Conservation (phyloP, 2,329 filamentous ascomycete genomes). For the Cryphonectria naterciae region DNA sequence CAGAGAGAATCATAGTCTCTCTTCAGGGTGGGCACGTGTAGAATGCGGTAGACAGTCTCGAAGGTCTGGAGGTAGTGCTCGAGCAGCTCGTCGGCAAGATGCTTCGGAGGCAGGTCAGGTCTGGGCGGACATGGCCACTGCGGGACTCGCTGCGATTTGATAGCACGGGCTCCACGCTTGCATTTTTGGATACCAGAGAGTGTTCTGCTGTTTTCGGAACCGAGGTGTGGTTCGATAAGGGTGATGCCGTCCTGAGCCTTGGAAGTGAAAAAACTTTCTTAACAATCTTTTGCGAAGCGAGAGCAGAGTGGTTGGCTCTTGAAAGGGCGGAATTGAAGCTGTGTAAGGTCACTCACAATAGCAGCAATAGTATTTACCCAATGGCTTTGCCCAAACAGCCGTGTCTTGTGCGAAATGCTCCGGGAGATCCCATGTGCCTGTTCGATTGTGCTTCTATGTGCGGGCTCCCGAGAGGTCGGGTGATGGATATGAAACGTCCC, state of each 20-base stretch:
- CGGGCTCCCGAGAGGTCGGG: constrained; percentile 37
- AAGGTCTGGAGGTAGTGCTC: constrained; percentile 58
- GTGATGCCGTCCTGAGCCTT: constrained; percentile 12
- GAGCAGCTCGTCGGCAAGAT: constrained; percentile 54
- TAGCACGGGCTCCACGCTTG: constrained; percentile 45
- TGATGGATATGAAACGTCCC: constrained; percentile 51
- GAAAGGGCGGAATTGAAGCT: background rate
- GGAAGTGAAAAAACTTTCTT: background rate
- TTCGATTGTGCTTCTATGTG: constrained; percentile 13
- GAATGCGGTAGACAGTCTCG: constrained; percentile 59
- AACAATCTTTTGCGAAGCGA: background rate
- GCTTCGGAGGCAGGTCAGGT: constrained; percentile 46
- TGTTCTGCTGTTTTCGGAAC: background rate
- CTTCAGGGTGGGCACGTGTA: constrained; percentile 62
- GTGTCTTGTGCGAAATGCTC: constrained; percentile 25
- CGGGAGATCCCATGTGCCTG: constrained; percentile 11
- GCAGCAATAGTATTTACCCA: constrained; percentile 18
- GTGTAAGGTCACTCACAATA: constrained; percentile 5
- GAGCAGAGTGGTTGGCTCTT: background rate
- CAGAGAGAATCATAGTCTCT: constrained; percentile 57
- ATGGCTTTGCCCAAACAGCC: constrained; percentile 28
- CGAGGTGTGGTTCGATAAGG: constrained; percentile 8
- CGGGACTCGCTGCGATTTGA: constrained; percentile 47
- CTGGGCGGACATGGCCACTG: constrained; percentile 40
- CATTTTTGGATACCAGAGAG: constrained; percentile 42